Conservation (phyloP, 2,329 filamentous ascomycete genomes). For the Ambrosiella xylebori region DNA sequence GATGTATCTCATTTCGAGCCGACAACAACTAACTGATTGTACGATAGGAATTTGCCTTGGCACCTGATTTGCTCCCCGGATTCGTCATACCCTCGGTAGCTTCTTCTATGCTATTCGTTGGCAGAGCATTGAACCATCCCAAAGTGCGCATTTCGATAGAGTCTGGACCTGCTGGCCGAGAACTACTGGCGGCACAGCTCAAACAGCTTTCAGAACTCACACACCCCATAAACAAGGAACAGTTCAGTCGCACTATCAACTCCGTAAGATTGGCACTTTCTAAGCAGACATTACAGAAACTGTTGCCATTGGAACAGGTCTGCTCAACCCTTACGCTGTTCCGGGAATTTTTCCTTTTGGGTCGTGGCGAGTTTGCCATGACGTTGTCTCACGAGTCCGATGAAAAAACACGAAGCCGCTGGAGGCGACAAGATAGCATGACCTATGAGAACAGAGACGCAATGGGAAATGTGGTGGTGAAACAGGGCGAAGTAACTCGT, state of each 20-base stretch:
- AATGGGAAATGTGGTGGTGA: slow-evolving; percentile 46
- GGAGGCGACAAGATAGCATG: slow-evolving; percentile 44
- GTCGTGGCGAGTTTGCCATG: slow-evolving; percentile 80
- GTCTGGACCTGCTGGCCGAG: slow-evolving; percentile 31
- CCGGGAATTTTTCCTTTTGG: slow-evolving; percentile 73
- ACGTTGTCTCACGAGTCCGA: slow-evolving; percentile 75
- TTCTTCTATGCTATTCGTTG: slow-evolving; percentile 75
- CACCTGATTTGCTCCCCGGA: slow-evolving; percentile 48
- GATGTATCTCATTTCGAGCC: background rate
- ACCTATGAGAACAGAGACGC: slow-evolving; percentile 40
- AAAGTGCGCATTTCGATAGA: slow-evolving; percentile 35
- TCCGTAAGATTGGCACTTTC: slow-evolving; percentile 69
- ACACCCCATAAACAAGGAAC: slow-evolving; percentile 11
- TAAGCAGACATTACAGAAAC: slow-evolving; percentile 62
- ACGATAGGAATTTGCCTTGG: slow-evolving; percentile 33
- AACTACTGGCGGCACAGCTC: slow-evolving; percentile 51
- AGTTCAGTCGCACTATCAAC: slow-evolving; percentile 52
- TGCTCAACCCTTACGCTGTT: slow-evolving; percentile 61
- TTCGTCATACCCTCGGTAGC: slow-evolving; percentile 64
- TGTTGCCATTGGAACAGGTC: slow-evolving; percentile 63
- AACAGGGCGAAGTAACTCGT: slow-evolving; percentile 70
- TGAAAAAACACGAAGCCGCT: slow-evolving; percentile 55
- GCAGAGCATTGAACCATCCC: slow-evolving; percentile 74
- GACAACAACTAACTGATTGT: background rate
- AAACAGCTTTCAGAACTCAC: slow-evolving; percentile 48